phyloP scores from a whole-genome alignment of 371 early-diverging fungal genomes.

The Mortierella sp. region DNA sequence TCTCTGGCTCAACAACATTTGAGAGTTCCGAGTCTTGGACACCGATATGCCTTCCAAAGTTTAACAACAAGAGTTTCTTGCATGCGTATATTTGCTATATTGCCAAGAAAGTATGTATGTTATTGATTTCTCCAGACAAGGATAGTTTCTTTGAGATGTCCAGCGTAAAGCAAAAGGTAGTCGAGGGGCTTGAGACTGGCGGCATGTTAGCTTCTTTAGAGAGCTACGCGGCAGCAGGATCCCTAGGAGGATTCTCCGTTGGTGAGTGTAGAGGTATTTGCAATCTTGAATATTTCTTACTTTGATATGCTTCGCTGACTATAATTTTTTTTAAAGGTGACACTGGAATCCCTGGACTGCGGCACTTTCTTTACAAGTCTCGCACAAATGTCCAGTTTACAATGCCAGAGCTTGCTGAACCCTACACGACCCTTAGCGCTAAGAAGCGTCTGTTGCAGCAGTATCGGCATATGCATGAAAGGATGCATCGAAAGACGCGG shows the following conservation, averaged over 20 bases:
- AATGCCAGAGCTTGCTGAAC: slow-evolving; percentile 67
- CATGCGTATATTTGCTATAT: slow-evolving; percentile 91
- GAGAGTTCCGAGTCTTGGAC: slow-evolving; percentile 90
- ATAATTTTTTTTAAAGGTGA: slow-evolving; percentile 59
- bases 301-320: too few relatives aligned
- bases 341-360: slow-evolving; percentile 74
- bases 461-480: slow-evolving; percentile 76
- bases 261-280: slow-evolving; percentile 24
- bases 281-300: not conserved
- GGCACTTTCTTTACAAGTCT: slow-evolving; percentile 84
- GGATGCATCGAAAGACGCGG: slow-evolving; percentile 70
- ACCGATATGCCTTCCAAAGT: slow-evolving; percentile 95
- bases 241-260: slow-evolving; percentile 55
- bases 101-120: slow-evolving; percentile 74
- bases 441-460: slow-evolving; percentile 67
- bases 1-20: slow-evolving; percentile 81
- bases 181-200: slow-evolving; percentile 62
- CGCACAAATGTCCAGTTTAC: slow-evolving; percentile 78
- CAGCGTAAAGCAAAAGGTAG: slow-evolving; percentile 75
- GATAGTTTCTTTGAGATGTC: slow-evolving; percentile 88
- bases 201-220: slow-evolving; percentile 47
- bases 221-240: slow-evolving; percentile 45
- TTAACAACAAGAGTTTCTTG: slow-evolving; percentile 89
- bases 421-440: slow-evolving; percentile 60
- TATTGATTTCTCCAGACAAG: slow-evolving; percentile 84